phyloP scores from a whole-genome alignment of 1,139 yeast species.

The Diutina neorugosa region DNA sequence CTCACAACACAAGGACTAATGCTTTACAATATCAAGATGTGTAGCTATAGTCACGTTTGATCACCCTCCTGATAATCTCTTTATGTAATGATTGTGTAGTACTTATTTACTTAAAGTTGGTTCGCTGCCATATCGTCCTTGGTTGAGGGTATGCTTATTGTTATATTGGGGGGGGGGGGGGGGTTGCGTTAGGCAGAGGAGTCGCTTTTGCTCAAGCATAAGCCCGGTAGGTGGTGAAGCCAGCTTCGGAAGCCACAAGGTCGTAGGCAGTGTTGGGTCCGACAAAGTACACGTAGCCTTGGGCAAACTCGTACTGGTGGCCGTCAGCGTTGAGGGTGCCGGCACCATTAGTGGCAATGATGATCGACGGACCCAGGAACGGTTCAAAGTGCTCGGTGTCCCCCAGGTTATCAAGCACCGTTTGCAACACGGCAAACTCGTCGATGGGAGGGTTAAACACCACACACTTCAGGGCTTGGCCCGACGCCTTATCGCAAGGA shows the following conservation, averaged over 20 bases:
- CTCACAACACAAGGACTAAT: too few relatives aligned
- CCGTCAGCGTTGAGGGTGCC: constrained; percentile 44
- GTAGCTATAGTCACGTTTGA: too few relatives aligned
- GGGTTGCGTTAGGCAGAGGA: too few relatives aligned
- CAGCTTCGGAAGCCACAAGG: constrained; percentile 33
- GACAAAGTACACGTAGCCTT: constrained; percentile 76
- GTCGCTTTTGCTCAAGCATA: constrained; percentile 40
- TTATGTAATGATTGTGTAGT: too few relatives aligned
- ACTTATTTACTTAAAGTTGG: too few relatives aligned
- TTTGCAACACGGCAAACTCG: constrained; percentile 85
- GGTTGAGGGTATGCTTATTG: too few relatives aligned
- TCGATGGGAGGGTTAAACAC: constrained; percentile 94
- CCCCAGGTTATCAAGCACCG: constrained; percentile 33
- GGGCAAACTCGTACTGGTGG: constrained; percentile 29
- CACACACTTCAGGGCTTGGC: constrained; percentile 48
- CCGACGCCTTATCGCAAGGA: constrained; percentile 49
- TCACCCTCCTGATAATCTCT: too few relatives aligned
- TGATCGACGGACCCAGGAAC: constrained; percentile 78
- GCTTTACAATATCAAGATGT: too few relatives aligned
- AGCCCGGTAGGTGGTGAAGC: constrained; percentile 75
- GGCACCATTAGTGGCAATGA: constrained; percentile 71
- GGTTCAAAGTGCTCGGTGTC: constrained; percentile 37
- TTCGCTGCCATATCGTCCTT: too few relatives aligned
- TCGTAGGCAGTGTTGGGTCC: constrained; percentile 65
- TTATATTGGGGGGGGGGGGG: too few relatives aligned